Conservation (phyloP, 306 rosid species). For the Medicago lupulina region DNA sequence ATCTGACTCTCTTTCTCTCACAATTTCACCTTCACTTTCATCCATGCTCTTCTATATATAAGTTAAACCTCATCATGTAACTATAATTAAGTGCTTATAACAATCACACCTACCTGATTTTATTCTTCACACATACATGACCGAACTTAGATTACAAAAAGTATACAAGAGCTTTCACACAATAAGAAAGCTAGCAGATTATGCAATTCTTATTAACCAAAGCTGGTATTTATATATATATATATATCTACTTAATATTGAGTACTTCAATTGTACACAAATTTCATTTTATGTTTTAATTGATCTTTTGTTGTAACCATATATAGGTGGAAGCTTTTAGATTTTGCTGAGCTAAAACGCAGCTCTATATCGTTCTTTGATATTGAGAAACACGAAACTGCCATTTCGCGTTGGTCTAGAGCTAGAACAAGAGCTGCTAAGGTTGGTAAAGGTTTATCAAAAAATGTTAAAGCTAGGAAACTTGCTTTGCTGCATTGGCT, state of each 20-base stretch:
- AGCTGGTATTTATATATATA: slow-evolving; percentile 73
- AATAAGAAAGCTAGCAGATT: slow-evolving; percentile 80
- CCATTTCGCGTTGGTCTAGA: slow-evolving; percentile 84
- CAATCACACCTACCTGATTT: neutral
- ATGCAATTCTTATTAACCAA: slow-evolving; percentile 83
- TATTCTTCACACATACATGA: no score
- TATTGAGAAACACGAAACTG: slow-evolving; percentile 77
- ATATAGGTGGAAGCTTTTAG: slow-evolving; percentile 86
- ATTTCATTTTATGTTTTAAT: neutral
- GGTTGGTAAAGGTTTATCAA: slow-evolving; percentile 93
- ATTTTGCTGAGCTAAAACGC: slow-evolving; percentile 79
- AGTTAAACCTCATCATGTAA: slow-evolving; percentile 13
- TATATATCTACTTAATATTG: neutral
- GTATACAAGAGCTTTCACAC: slow-evolving; percentile 89
- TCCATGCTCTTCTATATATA: slow-evolving; percentile 21
- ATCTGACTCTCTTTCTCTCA: neutral
- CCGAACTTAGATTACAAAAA: slow-evolving; percentile 67
- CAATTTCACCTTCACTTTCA: neutral
- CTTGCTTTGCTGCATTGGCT: slow-evolving; percentile 96
- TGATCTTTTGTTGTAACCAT: neutral
- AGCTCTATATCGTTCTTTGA: slow-evolving; percentile 88
- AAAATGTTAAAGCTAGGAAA: slow-evolving; percentile 78
- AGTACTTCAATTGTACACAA: neutral
- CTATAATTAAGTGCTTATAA: neutral
- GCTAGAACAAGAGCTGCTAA: slow-evolving; percentile 88